Base-by-base conservation (phyloP, 2,329 filamentous ascomycete genomes). In the Clarireedia hainanense region DNA sequence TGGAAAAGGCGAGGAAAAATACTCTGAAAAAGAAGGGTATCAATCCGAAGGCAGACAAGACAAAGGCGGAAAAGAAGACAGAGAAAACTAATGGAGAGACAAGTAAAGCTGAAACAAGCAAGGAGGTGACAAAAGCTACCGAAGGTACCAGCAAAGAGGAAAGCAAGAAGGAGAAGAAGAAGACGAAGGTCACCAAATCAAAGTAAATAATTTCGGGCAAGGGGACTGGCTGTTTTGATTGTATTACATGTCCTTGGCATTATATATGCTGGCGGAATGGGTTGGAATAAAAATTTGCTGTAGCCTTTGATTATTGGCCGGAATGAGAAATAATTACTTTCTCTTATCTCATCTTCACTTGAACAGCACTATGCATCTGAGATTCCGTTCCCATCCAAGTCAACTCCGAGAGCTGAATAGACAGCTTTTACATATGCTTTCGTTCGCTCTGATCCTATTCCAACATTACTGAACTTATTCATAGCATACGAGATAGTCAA, bases 11-110 rank as follows among this genome's bases (percentile, higher is more conserved):
- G n/a, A 84, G 85, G 75, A 80, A 81, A 62, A 89, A 86, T 65
- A 80, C 83, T 58, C 80, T 91, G 77, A 82, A 86, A 64, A 81
- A 83, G 65, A 85, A 87, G 68, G 88, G 88, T 58, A 71, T 91
- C 52, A 83, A 91, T 70, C 88, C 88, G 1, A 83, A 80, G 67
- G 83, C 79, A 36, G 72, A 79, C 26, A 71, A 74, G 52, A 47
- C 60, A 24, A 60, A 62, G 47, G 57, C 52, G 30, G 61, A 51
- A 27, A 63, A 60, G 43, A 60, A 62, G 52, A 48, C 47, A 12
- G 46, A 57, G 24, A 55, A 58, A 30, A 53, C 15, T n/a, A 48
- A 47, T 10, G 45, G 30, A 34, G 17, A 49, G 34, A 20, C 26
- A 14, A 49, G 34, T n/a, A 17, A 17, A 42, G 47, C 47, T 4